Evolutionary conservation across 306 rosid species (phyloP).

Genomic region (Pterocarpus santalinus): DNA sequence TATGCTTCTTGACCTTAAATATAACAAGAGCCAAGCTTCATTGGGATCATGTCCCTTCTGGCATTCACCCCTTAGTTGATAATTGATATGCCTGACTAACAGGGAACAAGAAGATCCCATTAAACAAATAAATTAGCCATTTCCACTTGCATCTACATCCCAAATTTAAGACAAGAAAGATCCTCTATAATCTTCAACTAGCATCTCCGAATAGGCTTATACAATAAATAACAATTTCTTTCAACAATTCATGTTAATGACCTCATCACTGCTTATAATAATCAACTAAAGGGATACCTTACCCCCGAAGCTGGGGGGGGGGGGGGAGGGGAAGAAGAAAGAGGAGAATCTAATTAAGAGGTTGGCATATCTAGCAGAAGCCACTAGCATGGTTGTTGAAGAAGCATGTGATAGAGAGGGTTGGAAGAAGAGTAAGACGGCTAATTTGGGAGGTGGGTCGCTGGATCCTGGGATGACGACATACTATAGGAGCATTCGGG

Average conservation of each 20-base stretch:
- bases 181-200: conserved; percentile 55
- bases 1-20: background rate
- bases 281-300: conserved; percentile 6
- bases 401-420: conserved; percentile 72
- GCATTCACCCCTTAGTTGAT: conserved; percentile 45
- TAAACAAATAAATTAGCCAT: conserved; percentile 47
- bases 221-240: conserved; percentile 39
- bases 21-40: conserved; percentile 35
- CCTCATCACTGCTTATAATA: conserved; percentile 34
- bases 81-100: conserved; percentile 54
- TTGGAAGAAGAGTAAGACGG: conserved; percentile 38
- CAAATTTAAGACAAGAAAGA: conserved; percentile 55
- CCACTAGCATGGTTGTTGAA: conserved; percentile 52
- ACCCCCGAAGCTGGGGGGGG: conserved; percentile 25
- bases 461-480: conserved; percentile 26
- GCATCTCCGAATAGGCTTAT: conserved; percentile 38
- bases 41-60: conserved; percentile 44
- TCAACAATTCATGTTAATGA: conserved; percentile 41
- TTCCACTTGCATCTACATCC: conserved; percentile 51
- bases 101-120: conserved; percentile 60
- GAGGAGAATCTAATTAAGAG: conserved; percentile 40
- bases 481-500: conserved; percentile 28
- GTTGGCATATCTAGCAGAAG: conserved; percentile 4
- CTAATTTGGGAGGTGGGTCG: conserved; percentile 32
- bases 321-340: background rate